Conservation (phyloP, 2,329 filamentous ascomycete genomes). For the Aspergillus pseudotamarii region DNA sequence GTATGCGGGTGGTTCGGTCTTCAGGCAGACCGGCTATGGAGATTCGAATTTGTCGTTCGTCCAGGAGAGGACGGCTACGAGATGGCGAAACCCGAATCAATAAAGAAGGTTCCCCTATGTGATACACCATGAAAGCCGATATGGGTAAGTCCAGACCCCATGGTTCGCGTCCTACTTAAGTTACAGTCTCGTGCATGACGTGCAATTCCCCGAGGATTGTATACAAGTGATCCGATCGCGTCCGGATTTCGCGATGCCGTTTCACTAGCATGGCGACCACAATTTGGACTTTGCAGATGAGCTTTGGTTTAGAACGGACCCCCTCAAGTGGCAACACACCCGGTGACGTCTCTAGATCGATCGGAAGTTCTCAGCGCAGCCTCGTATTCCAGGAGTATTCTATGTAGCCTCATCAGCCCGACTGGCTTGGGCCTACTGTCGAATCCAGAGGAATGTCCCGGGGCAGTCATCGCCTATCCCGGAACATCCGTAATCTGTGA, state of each 20-base stretch:
- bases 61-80: constrained; percentile 31
- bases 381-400: no score
- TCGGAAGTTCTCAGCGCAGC: no score
- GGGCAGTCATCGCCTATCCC: no score
- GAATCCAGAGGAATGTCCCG: no score
- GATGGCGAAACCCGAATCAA: constrained; percentile 34
- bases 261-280: constrained; percentile 39
- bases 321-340: no score
- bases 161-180: not conserved
- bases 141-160: constrained; percentile 8
- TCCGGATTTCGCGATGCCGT: constrained; percentile 45
- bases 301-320: no score
- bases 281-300: no score
- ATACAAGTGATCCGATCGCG: constrained; percentile 49
- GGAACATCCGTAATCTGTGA: no score
- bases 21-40: constrained; percentile 45
- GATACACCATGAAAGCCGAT: constrained; percentile 22
- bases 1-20: constrained; percentile 51
- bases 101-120: constrained; percentile 32
- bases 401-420: no score
- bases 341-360: no score
- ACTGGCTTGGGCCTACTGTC: no score
- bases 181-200: constrained; percentile 26
- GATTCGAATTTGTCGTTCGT: constrained; percentile 36
- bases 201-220: constrained; percentile 50